Evolutionary conservation across 805 yeast species (phyloP).

Genomic region (Suhomyces vadensis): DNA sequence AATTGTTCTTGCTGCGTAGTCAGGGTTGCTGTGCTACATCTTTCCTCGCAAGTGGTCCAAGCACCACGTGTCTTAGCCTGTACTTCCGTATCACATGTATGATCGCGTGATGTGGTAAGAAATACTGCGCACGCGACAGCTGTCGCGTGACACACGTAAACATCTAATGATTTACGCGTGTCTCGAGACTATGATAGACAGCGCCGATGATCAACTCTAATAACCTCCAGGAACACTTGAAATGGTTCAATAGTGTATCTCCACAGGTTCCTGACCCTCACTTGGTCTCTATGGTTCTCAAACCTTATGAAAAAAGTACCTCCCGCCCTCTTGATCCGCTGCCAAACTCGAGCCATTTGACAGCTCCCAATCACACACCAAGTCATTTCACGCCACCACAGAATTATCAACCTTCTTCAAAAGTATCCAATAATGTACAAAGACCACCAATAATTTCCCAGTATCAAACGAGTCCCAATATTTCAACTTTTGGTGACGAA

Average conservation of each 20-base stretch:
- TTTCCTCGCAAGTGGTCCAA: too few species aligned
- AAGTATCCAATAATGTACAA: background rate
- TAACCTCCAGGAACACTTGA: constrained; percentile 14
- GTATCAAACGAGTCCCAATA: background rate
- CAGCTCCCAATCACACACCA: background rate
- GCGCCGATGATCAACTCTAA: constrained; percentile 14
- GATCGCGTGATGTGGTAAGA: too few species aligned
- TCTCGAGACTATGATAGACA: background rate
- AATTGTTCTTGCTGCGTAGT: too few species aligned
- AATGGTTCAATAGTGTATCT: constrained; percentile 13
- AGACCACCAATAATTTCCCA: background rate
- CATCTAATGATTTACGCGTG: constrained; percentile 2
- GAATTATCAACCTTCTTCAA: background rate
- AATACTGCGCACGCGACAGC: too few species aligned
- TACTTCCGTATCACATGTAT: too few species aligned
- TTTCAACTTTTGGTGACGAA: constrained; percentile 1
- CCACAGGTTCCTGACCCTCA: constrained; percentile 13
- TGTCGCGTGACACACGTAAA: background rate
- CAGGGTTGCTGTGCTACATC: too few species aligned
- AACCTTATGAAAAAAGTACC: constrained; percentile 8
- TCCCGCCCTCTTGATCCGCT: background rate
- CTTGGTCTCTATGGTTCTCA: constrained; percentile 9
- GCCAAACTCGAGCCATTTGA: background rate
- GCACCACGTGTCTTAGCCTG: too few species aligned
- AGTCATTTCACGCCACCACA: constrained; percentile 1